A percentile compares a stretch with the other conserved stretches of the same genome.
These are phyloP conservation scores for Xylariales sp. DNA, from an alignment of 2,329 filamentous ascomycete genomes.

Conservation along the genomic window DNA sequence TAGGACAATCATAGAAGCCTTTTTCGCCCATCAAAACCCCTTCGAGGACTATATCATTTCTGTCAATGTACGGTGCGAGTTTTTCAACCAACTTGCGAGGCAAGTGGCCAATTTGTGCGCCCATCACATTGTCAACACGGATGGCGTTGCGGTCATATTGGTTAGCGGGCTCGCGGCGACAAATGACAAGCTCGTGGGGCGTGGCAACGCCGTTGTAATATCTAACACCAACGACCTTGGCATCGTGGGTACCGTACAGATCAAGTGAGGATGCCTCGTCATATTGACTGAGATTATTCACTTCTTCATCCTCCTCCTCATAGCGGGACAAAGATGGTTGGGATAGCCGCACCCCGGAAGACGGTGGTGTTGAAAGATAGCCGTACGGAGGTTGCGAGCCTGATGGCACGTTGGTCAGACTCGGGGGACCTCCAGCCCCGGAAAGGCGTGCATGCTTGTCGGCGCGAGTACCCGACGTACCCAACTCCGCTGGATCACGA, in stretches of 20 bases:
- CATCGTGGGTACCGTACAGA: constrained; percentile 42
- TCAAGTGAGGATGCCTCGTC: constrained; percentile 35
- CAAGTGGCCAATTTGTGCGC: constrained; percentile 74
- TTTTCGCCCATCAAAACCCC: constrained; percentile 65
- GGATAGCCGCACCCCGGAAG: constrained; percentile 4
- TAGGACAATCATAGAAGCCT: constrained; percentile 65
- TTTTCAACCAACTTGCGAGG: constrained; percentile 64
- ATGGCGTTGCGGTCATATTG: constrained; percentile 73
- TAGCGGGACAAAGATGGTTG: constrained; percentile 11
- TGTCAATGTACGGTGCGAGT: constrained; percentile 68
- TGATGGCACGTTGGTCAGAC: background rate
- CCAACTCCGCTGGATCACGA: constrained; percentile 4
- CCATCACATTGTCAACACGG: constrained; percentile 71
- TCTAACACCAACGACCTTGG: constrained; percentile 52
- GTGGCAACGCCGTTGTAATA: constrained; percentile 56
- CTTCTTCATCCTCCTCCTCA: constrained; percentile 32
- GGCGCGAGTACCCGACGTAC: background rate
- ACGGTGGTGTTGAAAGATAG: background rate
- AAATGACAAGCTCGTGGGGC: constrained; percentile 52
- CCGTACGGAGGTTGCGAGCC: constrained; percentile 2
- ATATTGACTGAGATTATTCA: constrained; percentile 38
- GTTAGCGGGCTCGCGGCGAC: constrained; percentile 59
- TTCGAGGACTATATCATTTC: constrained; percentile 59
- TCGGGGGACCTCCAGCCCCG: background rate
- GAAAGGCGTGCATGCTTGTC: constrained; percentile 5